These are phyloP conservation scores for Exophiala xenobiotica DNA, from an alignment of 2,329 filamentous ascomycete genomes.

Conservation along the genomic window DNA sequence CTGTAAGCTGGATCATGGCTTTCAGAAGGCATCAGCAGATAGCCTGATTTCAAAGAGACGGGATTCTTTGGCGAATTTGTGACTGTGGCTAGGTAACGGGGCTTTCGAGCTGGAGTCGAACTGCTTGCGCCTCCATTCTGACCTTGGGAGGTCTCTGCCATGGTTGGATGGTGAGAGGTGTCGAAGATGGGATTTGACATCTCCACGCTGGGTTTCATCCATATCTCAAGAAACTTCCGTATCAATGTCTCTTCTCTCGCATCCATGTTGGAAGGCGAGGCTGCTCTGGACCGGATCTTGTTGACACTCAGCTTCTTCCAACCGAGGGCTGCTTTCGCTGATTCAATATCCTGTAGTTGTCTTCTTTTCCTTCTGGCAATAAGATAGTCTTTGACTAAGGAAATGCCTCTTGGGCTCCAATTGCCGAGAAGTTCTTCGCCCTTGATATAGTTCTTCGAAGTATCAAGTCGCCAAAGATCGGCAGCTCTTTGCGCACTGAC, in stretches of 20 bases:
- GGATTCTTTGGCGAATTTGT: constrained; percentile 78
- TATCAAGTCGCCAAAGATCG: constrained; percentile 95
- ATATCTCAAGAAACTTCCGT: constrained; percentile 34
- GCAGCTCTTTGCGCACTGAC: constrained; percentile 86
- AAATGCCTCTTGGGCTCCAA: constrained; percentile 88
- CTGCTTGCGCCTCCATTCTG: constrained; percentile 23
- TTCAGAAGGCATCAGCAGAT: constrained; percentile 79
- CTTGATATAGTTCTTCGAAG: constrained; percentile 91
- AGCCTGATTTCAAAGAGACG: constrained; percentile 78
- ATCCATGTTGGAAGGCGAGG: constrained; percentile 17
- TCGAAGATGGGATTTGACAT: constrained; percentile 45
- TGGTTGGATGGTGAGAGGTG: constrained; percentile 43
- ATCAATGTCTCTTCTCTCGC: constrained; percentile 40
- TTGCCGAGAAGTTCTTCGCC: constrained; percentile 82
- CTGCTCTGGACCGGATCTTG: constrained; percentile 16
- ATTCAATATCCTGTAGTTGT: constrained; percentile 77
- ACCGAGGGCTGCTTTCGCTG: constrained; percentile 48
- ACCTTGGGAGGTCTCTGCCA: no score
- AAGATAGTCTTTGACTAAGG: constrained; percentile 85
- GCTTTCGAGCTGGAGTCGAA: constrained; percentile 39
- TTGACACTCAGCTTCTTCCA: constrained; percentile 37
- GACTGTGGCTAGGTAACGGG: constrained; percentile 72
- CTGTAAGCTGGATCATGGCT: constrained; percentile 43
- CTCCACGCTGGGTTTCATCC: constrained; percentile 35
- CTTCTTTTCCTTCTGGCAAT: constrained; percentile 69